Conservation (phyloP, 345 rosid genomes). For the Hevea brasiliensis region DNA sequence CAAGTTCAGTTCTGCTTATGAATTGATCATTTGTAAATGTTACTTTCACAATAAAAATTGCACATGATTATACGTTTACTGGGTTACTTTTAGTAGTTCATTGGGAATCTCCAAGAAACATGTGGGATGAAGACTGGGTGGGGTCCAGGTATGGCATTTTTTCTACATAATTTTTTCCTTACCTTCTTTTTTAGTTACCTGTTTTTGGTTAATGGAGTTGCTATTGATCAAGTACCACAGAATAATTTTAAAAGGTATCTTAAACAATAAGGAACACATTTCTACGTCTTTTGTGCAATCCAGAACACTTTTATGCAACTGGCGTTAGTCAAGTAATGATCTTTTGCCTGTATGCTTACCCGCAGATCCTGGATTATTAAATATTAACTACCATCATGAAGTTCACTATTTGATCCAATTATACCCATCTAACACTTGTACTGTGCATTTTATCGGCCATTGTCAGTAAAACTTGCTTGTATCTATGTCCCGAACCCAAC, state of each 20-base stretch:
- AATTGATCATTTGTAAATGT: neutral
- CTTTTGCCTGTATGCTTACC: neutral
- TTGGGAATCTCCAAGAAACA: slow-evolving; percentile 83
- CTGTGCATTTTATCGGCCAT: neutral
- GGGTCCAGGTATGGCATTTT: slow-evolving; percentile 70
- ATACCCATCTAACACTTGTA: neutral
- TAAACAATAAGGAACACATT: neutral
- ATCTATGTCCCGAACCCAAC: neutral
- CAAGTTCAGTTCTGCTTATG: neutral
- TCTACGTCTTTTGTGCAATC: neutral
- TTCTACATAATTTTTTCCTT: neutral
- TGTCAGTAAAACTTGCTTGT: too few species aligned
- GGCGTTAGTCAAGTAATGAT: neutral
- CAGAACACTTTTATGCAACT: neutral
- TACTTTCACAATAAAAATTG: neutral
- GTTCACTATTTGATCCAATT: neutral
- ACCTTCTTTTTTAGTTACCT: neutral
- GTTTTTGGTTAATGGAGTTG: slow-evolving; percentile 7
- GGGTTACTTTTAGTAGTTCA: slow-evolving; percentile 56
- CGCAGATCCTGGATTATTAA: neutral
- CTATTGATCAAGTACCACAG: neutral
- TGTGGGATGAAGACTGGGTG: slow-evolving; percentile 77
- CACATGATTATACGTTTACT: neutral
- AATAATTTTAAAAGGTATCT: slow-evolving; percentile 1
- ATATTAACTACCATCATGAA: neutral